phyloP scores from a whole-genome alignment of 768 basidiomycete genomes.

The Ramaria sp. region DNA sequence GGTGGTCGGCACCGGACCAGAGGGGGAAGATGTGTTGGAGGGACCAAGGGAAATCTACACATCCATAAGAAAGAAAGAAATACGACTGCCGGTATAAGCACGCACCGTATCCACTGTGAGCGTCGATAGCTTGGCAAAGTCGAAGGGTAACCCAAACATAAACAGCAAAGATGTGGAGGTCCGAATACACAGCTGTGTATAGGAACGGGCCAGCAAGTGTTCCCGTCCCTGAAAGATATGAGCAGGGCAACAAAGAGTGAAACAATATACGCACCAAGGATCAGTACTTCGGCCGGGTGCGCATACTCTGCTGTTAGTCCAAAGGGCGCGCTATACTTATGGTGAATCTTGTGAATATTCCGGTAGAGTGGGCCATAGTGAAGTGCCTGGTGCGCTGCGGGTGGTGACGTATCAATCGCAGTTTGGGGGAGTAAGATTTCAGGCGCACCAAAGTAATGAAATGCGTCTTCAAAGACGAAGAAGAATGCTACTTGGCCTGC shows the following conservation, averaged over 20 bases:
- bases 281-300: conserved; percentile 92
- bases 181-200: conserved; percentile 62
- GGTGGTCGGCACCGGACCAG: conserved; percentile 97
- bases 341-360: conserved; percentile 94
- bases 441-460: conserved; percentile 73
- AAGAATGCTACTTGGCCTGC: conserved; percentile 73
- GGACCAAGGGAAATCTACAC: conserved; percentile 91
- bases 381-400: conserved; percentile 74
- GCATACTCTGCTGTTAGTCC: conserved; percentile 97
- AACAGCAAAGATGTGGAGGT: conserved; percentile 87
- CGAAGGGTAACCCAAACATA: conserved; percentile 91
- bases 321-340: conserved; percentile 95
- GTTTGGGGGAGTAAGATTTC: not conserved
- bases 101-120: conserved; percentile 91
- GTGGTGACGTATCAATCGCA: not conserved
- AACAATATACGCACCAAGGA: conserved; percentile 47
- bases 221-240: conserved; percentile 36
- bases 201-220: conserved; percentile 83
- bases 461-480: conserved; percentile 94
- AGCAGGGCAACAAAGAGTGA: not conserved
- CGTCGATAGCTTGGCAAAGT: conserved; percentile 94
- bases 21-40: conserved; percentile 85
- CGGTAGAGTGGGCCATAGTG: conserved; percentile 81
- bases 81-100: conserved; percentile 8
- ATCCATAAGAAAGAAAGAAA: not conserved